Conservation (phyloP, 306 rosid species). For the Mimosa bimucronata region DNA sequence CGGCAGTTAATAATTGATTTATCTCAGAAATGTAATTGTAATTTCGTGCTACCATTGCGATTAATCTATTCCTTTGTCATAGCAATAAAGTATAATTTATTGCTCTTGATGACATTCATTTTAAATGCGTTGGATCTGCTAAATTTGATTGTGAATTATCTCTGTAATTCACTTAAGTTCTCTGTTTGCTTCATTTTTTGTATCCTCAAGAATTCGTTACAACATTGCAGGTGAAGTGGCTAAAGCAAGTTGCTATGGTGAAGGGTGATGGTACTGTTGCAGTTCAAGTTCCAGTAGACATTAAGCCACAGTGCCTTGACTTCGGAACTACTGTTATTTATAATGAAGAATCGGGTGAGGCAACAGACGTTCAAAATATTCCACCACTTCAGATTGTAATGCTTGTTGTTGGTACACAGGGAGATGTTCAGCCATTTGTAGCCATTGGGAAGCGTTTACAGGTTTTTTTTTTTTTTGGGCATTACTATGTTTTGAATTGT, state of each 20-base stretch:
- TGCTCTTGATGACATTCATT: conserved; percentile 17
- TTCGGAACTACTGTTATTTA: conserved; percentile 42
- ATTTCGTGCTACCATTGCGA: neutral
- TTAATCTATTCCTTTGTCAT: conserved; percentile 7
- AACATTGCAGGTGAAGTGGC: conserved; percentile 59
- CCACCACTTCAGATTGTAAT: conserved; percentile 80
- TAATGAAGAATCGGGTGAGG: conserved; percentile 39
- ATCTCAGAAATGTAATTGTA: neutral
- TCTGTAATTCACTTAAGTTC: conserved; percentile 1
- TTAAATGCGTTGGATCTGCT: conserved; percentile 30
- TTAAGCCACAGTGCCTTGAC: conserved; percentile 45
- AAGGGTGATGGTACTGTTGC: conserved; percentile 75
- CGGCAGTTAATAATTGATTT: too few species aligned
- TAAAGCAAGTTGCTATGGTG: conserved; percentile 56
- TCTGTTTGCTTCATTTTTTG: conserved; percentile 5
- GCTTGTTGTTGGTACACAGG: conserved; percentile 93
- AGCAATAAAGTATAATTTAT: conserved; percentile 18
- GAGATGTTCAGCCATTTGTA: conserved; percentile 96
- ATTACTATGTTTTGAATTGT: conserved; percentile 26
- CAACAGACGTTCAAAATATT: conserved; percentile 42
- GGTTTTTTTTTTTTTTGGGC: conserved; percentile 55
- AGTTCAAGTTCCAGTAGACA: conserved; percentile 64
- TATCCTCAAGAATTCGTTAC: conserved; percentile 26
- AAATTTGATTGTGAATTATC: conserved; percentile 20
- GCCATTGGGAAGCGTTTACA: conserved; percentile 90